A percentile compares a stretch with the other conserved stretches of the same genome.
Evolutionary conservation across 768 basidiomycete species (phyloP).

Genomic region (Terana coerulea): DNA sequence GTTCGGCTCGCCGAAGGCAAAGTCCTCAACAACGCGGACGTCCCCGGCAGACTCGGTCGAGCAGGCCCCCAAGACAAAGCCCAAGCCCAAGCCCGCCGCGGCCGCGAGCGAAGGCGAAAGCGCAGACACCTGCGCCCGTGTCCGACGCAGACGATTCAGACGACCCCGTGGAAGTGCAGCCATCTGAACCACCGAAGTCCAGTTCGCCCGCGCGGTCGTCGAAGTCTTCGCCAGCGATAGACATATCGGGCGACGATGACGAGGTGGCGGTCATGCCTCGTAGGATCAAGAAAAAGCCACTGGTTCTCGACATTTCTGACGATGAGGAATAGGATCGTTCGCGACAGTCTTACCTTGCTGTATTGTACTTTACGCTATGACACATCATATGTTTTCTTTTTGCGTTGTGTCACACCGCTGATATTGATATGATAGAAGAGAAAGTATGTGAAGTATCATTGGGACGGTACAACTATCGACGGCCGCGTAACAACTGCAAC

Average conservation of each 20-base stretch:
- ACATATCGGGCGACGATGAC: slow-evolving; percentile 21
- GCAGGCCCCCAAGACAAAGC: slow-evolving; percentile 20
- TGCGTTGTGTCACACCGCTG: too few species aligned
- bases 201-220: too few species aligned
- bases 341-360: too few species aligned
- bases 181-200: not conserved
- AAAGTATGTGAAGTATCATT: too few species aligned
- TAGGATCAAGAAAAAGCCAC: slow-evolving; percentile 19
- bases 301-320: slow-evolving; percentile 34
- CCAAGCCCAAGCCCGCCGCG: slow-evolving; percentile 32
- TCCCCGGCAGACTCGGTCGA: slow-evolving; percentile 10
- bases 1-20: slow-evolving; percentile 18
- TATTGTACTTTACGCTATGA: too few species aligned
- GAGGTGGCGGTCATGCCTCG: slow-evolving; percentile 9
- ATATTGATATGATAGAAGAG: too few species aligned
- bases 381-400: too few species aligned
- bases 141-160: slow-evolving; percentile 16
- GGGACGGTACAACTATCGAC: slow-evolving; percentile 12
- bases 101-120: not conserved
- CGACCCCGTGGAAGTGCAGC: slow-evolving; percentile 3
- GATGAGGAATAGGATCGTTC: too few species aligned
- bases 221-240: slow-evolving; percentile 9
- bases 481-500: slow-evolving; percentile 47
- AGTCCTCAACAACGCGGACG: slow-evolving; percentile 13
- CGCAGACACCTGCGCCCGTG: not conserved